phyloP scores from a whole-genome alignment of 768 basidiomycete species.

The Crucibulum laeve region DNA sequence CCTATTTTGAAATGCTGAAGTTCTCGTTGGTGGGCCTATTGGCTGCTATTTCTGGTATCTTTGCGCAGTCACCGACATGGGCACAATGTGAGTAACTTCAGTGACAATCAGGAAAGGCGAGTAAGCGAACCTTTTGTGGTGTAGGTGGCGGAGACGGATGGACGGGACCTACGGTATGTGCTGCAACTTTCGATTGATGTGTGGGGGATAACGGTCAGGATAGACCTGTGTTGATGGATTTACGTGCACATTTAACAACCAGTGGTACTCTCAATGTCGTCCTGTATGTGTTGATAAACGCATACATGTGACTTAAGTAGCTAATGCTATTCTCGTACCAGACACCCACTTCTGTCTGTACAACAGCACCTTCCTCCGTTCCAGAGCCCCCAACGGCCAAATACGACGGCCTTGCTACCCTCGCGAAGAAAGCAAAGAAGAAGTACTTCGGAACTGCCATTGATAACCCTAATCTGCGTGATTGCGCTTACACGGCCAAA shows the following conservation, averaged over 20 bases:
- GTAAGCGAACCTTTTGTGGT: background rate
- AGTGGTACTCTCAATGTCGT: too few relatives aligned
- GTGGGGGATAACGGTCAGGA: too few relatives aligned
- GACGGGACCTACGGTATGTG: slow-evolving; percentile 8
- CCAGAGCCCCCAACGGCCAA: background rate
- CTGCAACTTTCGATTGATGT: too few relatives aligned
- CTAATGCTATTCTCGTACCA: too few relatives aligned
- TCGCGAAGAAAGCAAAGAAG: slow-evolving; percentile 40
- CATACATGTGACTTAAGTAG: too few relatives aligned
- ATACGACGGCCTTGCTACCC: slow-evolving; percentile 15
- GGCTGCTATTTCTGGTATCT: slow-evolving; percentile 7
- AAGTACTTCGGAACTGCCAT: slow-evolving; percentile 47
- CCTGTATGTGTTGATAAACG: too few relatives aligned
- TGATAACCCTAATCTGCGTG: slow-evolving; percentile 39
- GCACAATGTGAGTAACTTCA: slow-evolving; percentile 14
- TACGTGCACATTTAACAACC: too few relatives aligned
- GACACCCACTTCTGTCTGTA: too few relatives aligned
- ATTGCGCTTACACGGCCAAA: slow-evolving; percentile 32
- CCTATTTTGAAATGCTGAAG: background rate
- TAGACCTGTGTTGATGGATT: too few relatives aligned
- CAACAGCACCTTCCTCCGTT: background rate
- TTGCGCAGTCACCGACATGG: slow-evolving; percentile 16
- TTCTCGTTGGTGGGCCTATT: slow-evolving; percentile 9
- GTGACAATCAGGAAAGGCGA: background rate
- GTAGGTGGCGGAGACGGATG: slow-evolving; percentile 17